phyloP scores from a whole-genome alignment of 2,329 filamentous ascomycete species.

The Metarhizium album region DNA sequence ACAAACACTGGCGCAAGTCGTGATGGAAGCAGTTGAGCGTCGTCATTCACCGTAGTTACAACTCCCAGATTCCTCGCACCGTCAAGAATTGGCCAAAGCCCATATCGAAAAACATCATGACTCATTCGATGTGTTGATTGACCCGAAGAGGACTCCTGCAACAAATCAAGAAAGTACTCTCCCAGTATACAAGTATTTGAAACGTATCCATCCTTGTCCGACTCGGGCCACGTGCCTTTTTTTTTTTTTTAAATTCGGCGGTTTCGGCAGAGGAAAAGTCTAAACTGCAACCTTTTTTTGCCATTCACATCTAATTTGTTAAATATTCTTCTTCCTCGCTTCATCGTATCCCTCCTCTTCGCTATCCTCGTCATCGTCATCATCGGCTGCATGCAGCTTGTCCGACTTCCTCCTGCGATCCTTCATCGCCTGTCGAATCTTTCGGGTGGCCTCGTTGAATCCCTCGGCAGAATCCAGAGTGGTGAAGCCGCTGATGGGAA shows the following conservation, averaged over 20 bases:
- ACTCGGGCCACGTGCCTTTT: neutral
- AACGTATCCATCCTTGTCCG: neutral
- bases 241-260: neutral
- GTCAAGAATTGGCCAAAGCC: neutral
- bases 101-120: neutral
- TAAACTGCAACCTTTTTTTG: neutral
- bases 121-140: neutral
- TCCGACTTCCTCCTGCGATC: slow-evolving; percentile 44
- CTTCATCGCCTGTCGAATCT: slow-evolving; percentile 78
- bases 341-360: slow-evolving; percentile 32
- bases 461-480: slow-evolving; percentile 55
- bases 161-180: neutral
- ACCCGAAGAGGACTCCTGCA: neutral
- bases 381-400: slow-evolving; percentile 25
- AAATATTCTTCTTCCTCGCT: slow-evolving; percentile 31
- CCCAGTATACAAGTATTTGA: too few species aligned
- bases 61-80: neutral
- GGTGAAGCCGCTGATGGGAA: slow-evolving; percentile 61
- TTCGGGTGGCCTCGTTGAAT: slow-evolving; percentile 72
- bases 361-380: slow-evolving; percentile 28
- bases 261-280: neutral
- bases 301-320: neutral
- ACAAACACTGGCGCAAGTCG: neutral
- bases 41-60: neutral
- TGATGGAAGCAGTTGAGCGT: neutral